phyloP scores from a whole-genome alignment of 225 moss, liverwort and hornwort genomes.

The Takakia lepidozioides region DNA sequence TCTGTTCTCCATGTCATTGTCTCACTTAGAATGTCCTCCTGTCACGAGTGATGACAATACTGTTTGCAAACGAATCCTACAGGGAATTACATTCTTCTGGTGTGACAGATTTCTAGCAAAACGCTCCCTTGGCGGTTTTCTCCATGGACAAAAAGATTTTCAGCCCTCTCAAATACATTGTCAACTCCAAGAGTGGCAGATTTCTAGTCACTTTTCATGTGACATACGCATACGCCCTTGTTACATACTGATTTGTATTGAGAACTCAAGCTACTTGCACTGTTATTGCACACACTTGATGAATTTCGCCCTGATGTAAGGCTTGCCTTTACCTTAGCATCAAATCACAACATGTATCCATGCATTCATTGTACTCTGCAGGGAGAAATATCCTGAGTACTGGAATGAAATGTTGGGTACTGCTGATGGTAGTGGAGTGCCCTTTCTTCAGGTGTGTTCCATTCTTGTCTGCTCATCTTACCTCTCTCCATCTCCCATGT shows the following conservation, averaged over 20 bases:
- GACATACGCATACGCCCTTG: background rate
- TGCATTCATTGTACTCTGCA: conserved; percentile 18
- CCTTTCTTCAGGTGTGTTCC: conserved; percentile 47
- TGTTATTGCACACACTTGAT: background rate
- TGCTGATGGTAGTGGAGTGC: conserved; percentile 71
- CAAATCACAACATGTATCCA: background rate
- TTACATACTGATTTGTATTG: no score
- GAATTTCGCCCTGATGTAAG: background rate
- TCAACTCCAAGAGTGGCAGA: background rate
- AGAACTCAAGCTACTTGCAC: background rate
- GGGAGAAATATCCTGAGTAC: conserved; percentile 49
- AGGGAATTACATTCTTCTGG: background rate
- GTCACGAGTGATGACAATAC: background rate
- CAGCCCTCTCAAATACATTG: no score
- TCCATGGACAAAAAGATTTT: no score
- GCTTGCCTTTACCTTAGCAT: background rate
- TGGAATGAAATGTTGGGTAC: conserved; percentile 74
- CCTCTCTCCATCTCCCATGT: no score
- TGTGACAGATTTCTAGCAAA: no score
- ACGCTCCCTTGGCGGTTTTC: no score
- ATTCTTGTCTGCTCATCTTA: no score
- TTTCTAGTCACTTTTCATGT: background rate
- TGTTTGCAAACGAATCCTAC: background rate
- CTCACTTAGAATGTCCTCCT: background rate
- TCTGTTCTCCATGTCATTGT: background rate